Percentiles rank a stretch among this genome's conserved stretches.
These are phyloP conservation scores for Tulasnella sp. DNA, from an alignment of 768 basidiomycete genomes.

Conservation along the genomic window DNA sequence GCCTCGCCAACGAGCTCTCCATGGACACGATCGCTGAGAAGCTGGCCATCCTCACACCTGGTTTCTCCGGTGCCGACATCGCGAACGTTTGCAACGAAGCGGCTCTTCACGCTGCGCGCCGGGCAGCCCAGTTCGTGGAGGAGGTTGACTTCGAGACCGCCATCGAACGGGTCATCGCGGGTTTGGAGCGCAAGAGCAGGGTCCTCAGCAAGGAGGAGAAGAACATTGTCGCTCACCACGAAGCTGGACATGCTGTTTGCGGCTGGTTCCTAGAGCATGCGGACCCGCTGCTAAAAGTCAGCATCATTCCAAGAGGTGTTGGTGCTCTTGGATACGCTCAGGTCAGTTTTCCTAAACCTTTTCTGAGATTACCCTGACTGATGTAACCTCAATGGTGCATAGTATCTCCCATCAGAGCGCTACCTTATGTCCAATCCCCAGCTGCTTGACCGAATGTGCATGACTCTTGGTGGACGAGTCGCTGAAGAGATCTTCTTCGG, in stretches of 20 bases:
- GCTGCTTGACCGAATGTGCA: slow-evolving; percentile 92
- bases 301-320: slow-evolving; percentile 94
- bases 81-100: slow-evolving; percentile 99
- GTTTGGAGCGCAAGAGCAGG: slow-evolving; percentile 91
- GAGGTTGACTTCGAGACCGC: slow-evolving; percentile 92
- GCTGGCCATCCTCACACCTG: slow-evolving; percentile 92
- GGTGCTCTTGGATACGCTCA: slow-evolving; percentile 96
- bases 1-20: slow-evolving; percentile 47
- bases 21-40: slow-evolving; percentile 69
- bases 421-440: slow-evolving; percentile 95
- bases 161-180: slow-evolving; percentile 96
- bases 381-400: not conserved
- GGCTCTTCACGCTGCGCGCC: slow-evolving; percentile 89
- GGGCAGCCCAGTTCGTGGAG: slow-evolving; percentile 69
- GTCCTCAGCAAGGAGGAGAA: slow-evolving; percentile 94
- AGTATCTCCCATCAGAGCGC: slow-evolving; percentile 94
- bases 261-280: slow-evolving; percentile 99
- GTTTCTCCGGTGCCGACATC: slow-evolving; percentile 98
- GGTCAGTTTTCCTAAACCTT: slow-evolving; percentile 43
- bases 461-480: slow-evolving; percentile 97
- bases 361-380: slow-evolving; percentile 18
- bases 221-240: slow-evolving; percentile 97
- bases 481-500: slow-evolving; percentile 99
- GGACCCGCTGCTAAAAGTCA: slow-evolving; percentile 94
- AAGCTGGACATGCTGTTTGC: slow-evolving; percentile 97